Evolutionary conservation across 768 basidiomycete genomes (phyloP).

Genomic region (Pulveroboletus sp.): DNA sequence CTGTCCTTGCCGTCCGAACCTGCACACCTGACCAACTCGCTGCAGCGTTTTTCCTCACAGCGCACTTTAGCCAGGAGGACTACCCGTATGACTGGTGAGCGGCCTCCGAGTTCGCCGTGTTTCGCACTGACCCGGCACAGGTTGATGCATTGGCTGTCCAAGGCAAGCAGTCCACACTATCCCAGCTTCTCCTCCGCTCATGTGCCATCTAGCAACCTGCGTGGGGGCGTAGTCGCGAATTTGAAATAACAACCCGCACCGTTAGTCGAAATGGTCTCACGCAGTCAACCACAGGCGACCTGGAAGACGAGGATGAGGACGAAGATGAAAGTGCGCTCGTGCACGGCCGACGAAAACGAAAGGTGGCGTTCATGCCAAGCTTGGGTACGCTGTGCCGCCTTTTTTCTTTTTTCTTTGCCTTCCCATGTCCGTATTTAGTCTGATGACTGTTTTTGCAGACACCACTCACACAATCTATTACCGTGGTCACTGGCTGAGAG

Average conservation of each 20-base stretch:
- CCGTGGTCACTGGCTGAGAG: conserved; percentile 83
- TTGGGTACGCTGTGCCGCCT: conserved; percentile 46
- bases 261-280: conserved; percentile 59
- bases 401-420: too few species aligned
- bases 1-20: not conserved
- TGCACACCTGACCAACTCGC: conserved; percentile 7
- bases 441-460: conserved; percentile 41
- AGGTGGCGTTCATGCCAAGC: conserved; percentile 84
- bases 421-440: conserved; percentile 9
- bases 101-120: not conserved
- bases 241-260: conserved; percentile 83
- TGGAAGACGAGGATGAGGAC: conserved; percentile 74
- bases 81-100: conserved; percentile 80
- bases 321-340: conserved; percentile 53
- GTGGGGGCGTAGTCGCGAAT: conserved; percentile 84
- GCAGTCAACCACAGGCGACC: conserved; percentile 65
- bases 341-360: conserved; percentile 68
- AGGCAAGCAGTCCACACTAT: conserved; percentile 40
- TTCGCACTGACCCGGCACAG: conserved; percentile 32
- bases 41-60: conserved; percentile 82
- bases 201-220: conserved; percentile 66
- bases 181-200: conserved; percentile 15
- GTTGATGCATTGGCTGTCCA: conserved; percentile 87
- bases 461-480: conserved; percentile 89
- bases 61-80: conserved; percentile 84